Base-by-base conservation (phyloP, 2,329 filamentous ascomycete genomes). In the Phaeosphaeriaceae sp. region DNA sequence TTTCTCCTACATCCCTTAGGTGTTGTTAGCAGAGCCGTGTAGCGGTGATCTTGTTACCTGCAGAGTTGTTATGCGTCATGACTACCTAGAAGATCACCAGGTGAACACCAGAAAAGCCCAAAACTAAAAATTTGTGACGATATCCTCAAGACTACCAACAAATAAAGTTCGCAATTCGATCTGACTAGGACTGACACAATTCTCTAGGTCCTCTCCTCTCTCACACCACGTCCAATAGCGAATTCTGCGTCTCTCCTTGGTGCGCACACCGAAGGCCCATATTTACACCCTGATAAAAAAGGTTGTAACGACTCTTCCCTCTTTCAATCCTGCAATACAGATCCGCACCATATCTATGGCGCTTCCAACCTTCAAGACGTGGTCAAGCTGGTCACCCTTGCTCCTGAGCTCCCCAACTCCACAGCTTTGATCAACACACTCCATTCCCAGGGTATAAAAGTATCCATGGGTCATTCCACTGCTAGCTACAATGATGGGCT, bases 241-340 rank as follows among this genome's bases (percentile, higher is more conserved):
- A 56, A 64, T 12, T 74, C 75, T 4, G 81, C 81, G n/a, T 74
- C 77, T 15, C 71, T 83, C 5, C 75, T 83, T 1, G 82, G 82
- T 23, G 80, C 80, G n/a, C 82, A 84, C 58, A 74, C 75, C 15
- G 81, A 84, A 74, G 82, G 81, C 2, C 81, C 82, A 6, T 83
- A 81, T 58, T 76, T 84, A 5, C 74, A 78, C 50, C 75, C 79
- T 1, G 66, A 69, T 3, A 83, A 83, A 61, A 81, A 79, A 61
- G 82, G 82, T 32, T 81, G 81, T 6, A 81, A 83, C 61, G 76
- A 79, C 52, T 64, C 70, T 20, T 68, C 72, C 17, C 74, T 79
- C 36, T 79, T 81, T 62, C 70, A 74, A 35, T 46, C 60, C 9
- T 72, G 77, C 26, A 63, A 59, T 28, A 71, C 67, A 2, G 49